Percentiles rank a stretch among this genome's conserved stretches.
These are phyloP conservation scores for Cytospora piceicola DNA, from an alignment of 2,329 filamentous ascomycete genomes.

Conservation along the genomic window DNA sequence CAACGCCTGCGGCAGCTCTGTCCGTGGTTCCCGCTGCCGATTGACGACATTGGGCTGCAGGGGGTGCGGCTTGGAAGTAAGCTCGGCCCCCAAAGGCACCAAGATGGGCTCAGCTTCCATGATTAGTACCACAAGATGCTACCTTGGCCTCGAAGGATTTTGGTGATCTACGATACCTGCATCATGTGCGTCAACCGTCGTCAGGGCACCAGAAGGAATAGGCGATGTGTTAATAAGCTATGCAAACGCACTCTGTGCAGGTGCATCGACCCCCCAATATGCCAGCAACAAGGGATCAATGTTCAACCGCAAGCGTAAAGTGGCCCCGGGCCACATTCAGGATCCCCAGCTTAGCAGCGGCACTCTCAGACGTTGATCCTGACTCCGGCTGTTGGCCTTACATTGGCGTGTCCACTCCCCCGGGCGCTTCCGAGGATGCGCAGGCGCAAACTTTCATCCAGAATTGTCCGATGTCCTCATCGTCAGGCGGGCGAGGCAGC, in stretches of 20 bases:
- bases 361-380: constrained; percentile 15
- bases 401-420: constrained; percentile 9
- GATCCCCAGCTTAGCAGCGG: constrained; percentile 16
- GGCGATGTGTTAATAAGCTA: constrained; percentile 16
- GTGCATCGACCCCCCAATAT: constrained; percentile 15
- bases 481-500: not conserved
- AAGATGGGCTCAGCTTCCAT: constrained; percentile 27
- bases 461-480: not conserved
- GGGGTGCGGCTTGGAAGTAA: constrained; percentile 6
- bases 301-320: not conserved
- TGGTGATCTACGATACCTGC: constrained; percentile 29
- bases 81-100: constrained; percentile 22
- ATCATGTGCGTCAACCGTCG: constrained; percentile 23
- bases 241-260: constrained; percentile 8
- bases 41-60: constrained; percentile 26
- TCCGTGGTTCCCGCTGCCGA: constrained; percentile 21
- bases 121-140: constrained; percentile 17
- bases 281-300: not conserved
- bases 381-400: constrained; percentile 1
- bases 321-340: not conserved
- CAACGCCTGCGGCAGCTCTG: constrained; percentile 10
- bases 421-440: constrained; percentile 13
- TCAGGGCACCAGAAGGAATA: constrained; percentile 16
- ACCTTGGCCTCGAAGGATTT: constrained; percentile 26
- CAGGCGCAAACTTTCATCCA: constrained; percentile 6